Base-by-base conservation (phyloP, 176 grass and related monocot species). In the Phoenix dactylifera region DNA sequence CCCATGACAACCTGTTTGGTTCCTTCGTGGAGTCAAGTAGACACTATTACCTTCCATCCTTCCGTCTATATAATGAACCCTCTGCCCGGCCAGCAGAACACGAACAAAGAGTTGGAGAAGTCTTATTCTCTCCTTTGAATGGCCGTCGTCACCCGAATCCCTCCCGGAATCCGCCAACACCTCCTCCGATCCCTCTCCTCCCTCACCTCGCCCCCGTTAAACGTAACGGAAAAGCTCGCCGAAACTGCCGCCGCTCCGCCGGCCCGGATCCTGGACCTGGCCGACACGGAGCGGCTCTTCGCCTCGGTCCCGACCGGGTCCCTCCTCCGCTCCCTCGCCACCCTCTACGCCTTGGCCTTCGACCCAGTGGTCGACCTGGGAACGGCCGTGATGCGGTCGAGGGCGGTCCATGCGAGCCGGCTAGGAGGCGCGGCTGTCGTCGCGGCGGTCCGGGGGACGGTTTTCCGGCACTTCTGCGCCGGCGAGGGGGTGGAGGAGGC, bases 401-500 rank as follows among this genome's bases (percentile, higher is more conserved):
- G 59, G 28, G 72, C 65, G 1, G 65, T 90, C 44, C 76, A 77
- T 17, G 87, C 74, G 12, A 82, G 59, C 51, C 44, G 18, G 0
- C 7, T 76, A 1, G 56, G 72, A 30, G 22, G 59, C 6, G 69
- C 72, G 16, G 16, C 64, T 0, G 74, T 83, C 0, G 22, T 67
- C 4, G 71, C 67, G 26, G 87, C 87, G 4, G 70, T 83, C 3
- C 49, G 80, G 54, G 77, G 77, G n/a, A 97, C 87, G 1, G 77
- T 89, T 6, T 84, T 78, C 68, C 58, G 20, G 54, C 84, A 85
- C 59, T 91, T 97, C 76, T 87, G 80, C 62, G 92, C 87, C 1
- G 92, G 87, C 18, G 92, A 97, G 78, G 58, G 87, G n/a, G 63
- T 71, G 0, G 81, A 70, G 5, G 92, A 91, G 30, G 92, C 80